Evolutionary conservation across 2,329 filamentous ascomycete species (phyloP).

Genomic region (Fusarium clavum): DNA sequence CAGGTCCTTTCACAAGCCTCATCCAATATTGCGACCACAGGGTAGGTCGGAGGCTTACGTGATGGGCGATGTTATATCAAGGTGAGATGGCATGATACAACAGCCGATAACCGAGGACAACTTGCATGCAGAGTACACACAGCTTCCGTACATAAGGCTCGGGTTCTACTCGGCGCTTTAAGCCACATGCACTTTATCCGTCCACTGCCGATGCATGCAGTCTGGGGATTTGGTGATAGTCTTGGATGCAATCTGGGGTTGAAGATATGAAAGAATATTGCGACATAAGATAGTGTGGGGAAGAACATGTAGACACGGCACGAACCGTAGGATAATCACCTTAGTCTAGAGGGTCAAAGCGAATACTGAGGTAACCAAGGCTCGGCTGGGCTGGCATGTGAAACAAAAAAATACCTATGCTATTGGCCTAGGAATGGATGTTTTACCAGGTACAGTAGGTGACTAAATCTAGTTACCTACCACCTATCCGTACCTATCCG

Average conservation of each 20-base stretch:
- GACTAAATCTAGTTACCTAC: neutral
- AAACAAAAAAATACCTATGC: neutral
- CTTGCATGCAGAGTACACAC: neutral
- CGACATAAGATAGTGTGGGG: slow-evolving; percentile 18
- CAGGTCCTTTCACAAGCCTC: neutral
- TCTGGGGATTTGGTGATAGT: slow-evolving; percentile 4
- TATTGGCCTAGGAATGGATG: neutral
- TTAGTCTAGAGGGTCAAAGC: neutral
- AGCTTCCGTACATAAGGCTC: slow-evolving; percentile 1
- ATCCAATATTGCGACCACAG: slow-evolving; percentile 12
- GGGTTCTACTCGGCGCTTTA: slow-evolving; percentile 30
- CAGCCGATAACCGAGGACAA: slow-evolving; percentile 20
- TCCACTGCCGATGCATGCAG: slow-evolving; percentile 23
- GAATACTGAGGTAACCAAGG: neutral
- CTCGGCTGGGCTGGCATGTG: slow-evolving; percentile 30
- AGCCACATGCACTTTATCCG: slow-evolving; percentile 29
- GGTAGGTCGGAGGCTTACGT: slow-evolving; percentile 7
- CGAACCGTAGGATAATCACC: slow-evolving; percentile 1
- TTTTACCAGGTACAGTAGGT: neutral
- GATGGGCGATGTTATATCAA: neutral
- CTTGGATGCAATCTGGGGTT: slow-evolving; percentile 7
- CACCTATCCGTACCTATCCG: neutral
- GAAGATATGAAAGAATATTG: neutral
- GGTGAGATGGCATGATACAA: slow-evolving; percentile 10
- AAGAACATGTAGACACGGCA: neutral